phyloP scores from a whole-genome alignment of 1,139 yeast genomes.

The Candida sp. region DNA sequence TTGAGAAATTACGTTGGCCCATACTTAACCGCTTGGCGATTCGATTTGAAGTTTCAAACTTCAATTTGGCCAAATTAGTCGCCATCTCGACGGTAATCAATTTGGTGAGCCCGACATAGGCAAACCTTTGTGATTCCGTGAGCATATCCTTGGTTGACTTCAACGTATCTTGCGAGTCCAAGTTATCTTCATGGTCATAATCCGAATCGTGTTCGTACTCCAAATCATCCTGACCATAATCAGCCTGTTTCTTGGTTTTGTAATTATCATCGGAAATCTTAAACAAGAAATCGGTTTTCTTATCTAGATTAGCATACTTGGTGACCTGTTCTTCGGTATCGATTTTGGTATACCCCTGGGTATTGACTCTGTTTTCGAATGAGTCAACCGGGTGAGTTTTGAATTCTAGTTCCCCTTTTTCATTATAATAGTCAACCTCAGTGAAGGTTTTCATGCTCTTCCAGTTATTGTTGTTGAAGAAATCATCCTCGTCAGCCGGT shows the following conservation, averaged over 20 bases:
- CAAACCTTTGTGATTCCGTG: constrained; percentile 81
- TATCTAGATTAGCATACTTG: constrained; percentile 69
- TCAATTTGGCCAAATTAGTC: constrained; percentile 62
- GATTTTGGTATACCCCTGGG: constrained; percentile 80
- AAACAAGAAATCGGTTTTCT: constrained; percentile 81
- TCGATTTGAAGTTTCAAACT: constrained; percentile 48
- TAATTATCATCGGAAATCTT: constrained; percentile 16
- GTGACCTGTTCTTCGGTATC: constrained; percentile 87
- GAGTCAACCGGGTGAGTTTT: constrained; percentile 11
- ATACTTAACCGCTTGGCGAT: constrained; percentile 58
- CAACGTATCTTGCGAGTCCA: constrained; percentile 59
- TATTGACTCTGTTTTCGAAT: constrained; percentile 12
- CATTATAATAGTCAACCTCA: constrained; percentile 49
- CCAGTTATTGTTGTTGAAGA: constrained; percentile 43
- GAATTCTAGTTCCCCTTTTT: constrained; percentile 45
- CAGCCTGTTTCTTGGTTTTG: constrained; percentile 11
- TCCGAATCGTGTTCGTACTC: constrained; percentile 23
- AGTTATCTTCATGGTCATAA: constrained; percentile 34
- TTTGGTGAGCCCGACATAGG: constrained; percentile 84
- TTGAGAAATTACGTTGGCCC: constrained; percentile 79
- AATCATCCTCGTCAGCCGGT: constrained; percentile 25
- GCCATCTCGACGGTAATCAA: constrained; percentile 81
- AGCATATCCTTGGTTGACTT: constrained; percentile 80
- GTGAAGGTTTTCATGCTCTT: constrained; percentile 51
- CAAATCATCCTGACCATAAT: constrained; percentile 18